Base-by-base conservation (phyloP, 768 basidiomycete species). In the Mycena vulgaris region DNA sequence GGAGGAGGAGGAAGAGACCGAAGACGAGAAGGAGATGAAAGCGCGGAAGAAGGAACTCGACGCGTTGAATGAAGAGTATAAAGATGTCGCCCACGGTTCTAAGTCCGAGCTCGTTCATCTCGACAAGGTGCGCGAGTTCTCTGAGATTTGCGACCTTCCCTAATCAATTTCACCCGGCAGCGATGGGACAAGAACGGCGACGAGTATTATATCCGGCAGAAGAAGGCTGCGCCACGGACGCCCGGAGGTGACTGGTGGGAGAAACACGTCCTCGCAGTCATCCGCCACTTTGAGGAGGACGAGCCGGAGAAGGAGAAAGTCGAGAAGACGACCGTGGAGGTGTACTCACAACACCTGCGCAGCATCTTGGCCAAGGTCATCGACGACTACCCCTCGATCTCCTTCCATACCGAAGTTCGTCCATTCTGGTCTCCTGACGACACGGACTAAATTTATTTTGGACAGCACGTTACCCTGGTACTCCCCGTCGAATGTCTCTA, bases 141-240 rank as follows among this genome's bases (percentile, higher is more conserved):
- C 17, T 47, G 7, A 6, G 13, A 21, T 23, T 23, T 21, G 30
- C n/a, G n/a, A 39, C 16, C 17, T 40, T 7, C 4, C 35, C 51
- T 66, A 35, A 66, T 42, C 13, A 2, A 28, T 19, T 13, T 25
- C 11, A 9, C 28, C 6, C 19, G 16, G 5, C n/a, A 68, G 61
- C 60, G 67, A 31, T 68, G 61, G 67, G 67, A 68, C 47, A 62
- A 63, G 53, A 63, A 68, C 45, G 67, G 67, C 33, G 67, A 68
- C 67, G 61, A 68, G 60, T 68, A 68, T 45, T 63, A 68, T 37
- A 56, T 58, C 17, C 52, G 61, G n/a, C 67, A 68, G 47, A 68
- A 63, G 47, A 68, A 68, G 60, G 61, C 53, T 28, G 67, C 33
- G 47, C 27, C 45, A 28, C 67, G 61, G 35, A 51, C 47, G 16